Evolutionary conservation across 2,329 filamentous ascomycete species (phyloP), one percentile per base, ranked within the genome.

Genomic region (Hypoxylon sp.): DNA sequence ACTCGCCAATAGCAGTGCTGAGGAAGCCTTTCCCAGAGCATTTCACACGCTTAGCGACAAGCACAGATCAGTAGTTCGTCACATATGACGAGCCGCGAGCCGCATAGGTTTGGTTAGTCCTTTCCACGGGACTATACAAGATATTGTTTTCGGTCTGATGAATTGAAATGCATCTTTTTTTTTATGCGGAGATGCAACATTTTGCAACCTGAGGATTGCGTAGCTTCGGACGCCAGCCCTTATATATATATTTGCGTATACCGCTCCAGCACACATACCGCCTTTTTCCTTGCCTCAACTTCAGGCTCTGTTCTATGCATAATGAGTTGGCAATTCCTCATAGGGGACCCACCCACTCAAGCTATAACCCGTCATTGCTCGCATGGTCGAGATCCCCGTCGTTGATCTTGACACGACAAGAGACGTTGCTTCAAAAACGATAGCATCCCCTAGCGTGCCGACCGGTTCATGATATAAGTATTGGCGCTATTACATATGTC

Each of bases 31-130:
- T 72, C 70, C 70, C 67, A 70, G 63, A 72, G 56, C 66, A 63
- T 65, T 71, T 71, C 63, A 68, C 64, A 72, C 68, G 71, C 68
- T 65, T 70, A 70, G 71, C 67, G 69, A 74, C 71, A 74, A 77
- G 77, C 77, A 79, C 77, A 74, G 77, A 78, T 78, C 77, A 79
- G 61, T 75, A 63, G 77, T 79, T 79, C 76, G 68, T 77, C 62
- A 72, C 64, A 72, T 75, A 69, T 74, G 73, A 74, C 74, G 64
- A 68, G 69, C 59, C 57, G 64, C 67, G 71, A 77, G 75, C 75
- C 73, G 73, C 73, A 76, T 69, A 62, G 60, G 44, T 53, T 51
- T 66, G 55, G 35, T 57, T 26, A 47, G 52, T 26, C 61, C 62
- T 63, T 66, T 68, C 50, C 51, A 65, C 42, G 63, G 65, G 35